Evolutionary conservation across 2,329 filamentous ascomycete genomes (phyloP), one percentile per base, ranked within the genome.

Genomic region (Lachnellula cervina): DNA sequence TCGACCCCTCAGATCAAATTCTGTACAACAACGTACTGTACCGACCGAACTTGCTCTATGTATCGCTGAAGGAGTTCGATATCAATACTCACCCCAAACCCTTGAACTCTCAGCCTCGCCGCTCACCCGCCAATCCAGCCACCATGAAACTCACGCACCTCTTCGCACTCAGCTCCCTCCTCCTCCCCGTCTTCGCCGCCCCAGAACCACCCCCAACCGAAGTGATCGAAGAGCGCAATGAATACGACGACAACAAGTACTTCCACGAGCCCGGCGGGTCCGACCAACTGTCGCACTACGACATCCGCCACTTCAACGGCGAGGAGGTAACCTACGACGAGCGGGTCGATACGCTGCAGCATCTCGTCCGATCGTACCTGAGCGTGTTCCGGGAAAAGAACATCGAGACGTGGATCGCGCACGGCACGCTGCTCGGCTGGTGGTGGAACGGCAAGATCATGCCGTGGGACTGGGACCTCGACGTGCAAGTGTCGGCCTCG

Each of bases 401-500:
- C 6, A 73, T 90, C 59, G 88, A 93, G 72, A 93, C 90, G 0
- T 94, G 90, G 90, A 83, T 95, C 57, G 89, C 90, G 40, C 90
- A 95, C 70, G 90, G 90, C 49, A 91, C 89, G 4, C 74, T 94
- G 49, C 75, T 95, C 21, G 90, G 89, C 13, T 95, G 90, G 90
- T 94, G 88, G 88, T 95, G 90, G 90, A 93, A 90, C 69, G 80
- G 77, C 43, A 73, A 83, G 72, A 84, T 89, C 68, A 83, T 92
- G 74, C 88, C 89, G 0, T 92, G 89, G 89, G 89, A 94, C 71
- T 88, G 84, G 75, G 90, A 95, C 70, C 76, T 94, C 46, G 90
- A 95, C 71, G 88, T 89, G 0, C 90, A 94, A 72, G 84, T 94
- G 28, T 82, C 84, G 17, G 80, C 80, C 54, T 74, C 77, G 34